Conservation (phyloP, 2,329 filamentous ascomycete species). For the Phyllosticta citrichinensis region DNA sequence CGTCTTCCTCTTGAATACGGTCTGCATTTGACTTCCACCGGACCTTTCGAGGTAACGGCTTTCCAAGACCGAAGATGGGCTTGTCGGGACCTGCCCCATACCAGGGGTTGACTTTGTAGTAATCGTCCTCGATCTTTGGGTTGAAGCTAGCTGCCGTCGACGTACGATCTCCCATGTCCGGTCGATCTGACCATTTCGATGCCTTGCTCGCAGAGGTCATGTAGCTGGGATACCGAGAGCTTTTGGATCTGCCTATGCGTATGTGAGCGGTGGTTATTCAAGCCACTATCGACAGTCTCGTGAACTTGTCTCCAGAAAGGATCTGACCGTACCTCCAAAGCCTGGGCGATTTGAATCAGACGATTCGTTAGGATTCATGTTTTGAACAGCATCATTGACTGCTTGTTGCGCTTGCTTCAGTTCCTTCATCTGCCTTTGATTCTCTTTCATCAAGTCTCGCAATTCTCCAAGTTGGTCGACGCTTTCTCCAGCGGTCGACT, state of each 20-base stretch:
- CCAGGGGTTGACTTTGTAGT: constrained; percentile 7
- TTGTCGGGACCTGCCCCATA: not conserved
- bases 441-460: not conserved
- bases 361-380: not conserved
- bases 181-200: not conserved
- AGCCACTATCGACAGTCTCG: not conserved
- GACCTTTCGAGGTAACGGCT: constrained; percentile 3
- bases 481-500: not conserved
- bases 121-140: not conserved
- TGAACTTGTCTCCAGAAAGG: not conserved
- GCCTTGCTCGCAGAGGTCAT: not conserved
- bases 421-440: constrained; percentile 6
- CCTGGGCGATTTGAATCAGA: not conserved
- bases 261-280: not conserved
- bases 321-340: not conserved
- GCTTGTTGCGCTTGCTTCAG: not conserved
- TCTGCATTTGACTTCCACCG: not conserved
- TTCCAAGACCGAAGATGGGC: constrained; percentile 5
- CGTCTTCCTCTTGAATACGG: not conserved
- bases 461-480: not conserved
- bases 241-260: not conserved
- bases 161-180: not conserved
- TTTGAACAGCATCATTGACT: not conserved
- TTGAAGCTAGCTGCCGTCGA: not conserved
- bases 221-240: not conserved